Conservation (phyloP, 1,284 basidiomycete species). For the Cerioporus squamosus region DNA sequence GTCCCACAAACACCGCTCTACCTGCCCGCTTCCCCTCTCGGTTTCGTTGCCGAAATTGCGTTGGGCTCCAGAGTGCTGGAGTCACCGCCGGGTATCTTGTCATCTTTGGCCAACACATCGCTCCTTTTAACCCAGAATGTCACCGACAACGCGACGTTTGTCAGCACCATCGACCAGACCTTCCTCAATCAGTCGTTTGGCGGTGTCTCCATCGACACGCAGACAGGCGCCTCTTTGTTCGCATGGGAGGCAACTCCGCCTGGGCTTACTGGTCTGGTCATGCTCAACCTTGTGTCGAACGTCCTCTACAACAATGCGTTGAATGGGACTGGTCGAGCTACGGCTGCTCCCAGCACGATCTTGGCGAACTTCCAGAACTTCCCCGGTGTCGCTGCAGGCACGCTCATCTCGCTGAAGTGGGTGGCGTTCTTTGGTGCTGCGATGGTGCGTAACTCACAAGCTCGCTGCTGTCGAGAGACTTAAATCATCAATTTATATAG, state of each 20-base stretch:
- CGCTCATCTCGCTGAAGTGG: conserved; percentile 69
- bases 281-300: conserved; percentile 74
- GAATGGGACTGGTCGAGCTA: conserved; percentile 46
- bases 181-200: conserved; percentile 58
- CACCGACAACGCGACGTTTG: conserved; percentile 57
- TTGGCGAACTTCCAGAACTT: conserved; percentile 57
- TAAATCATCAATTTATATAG: conserved; percentile 36
- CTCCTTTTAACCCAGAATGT: conserved; percentile 43
- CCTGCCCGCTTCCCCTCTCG: conserved; percentile 48
- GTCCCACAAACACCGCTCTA: conserved; percentile 49
- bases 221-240: conserved; percentile 50
- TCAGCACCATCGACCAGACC: conserved; percentile 49
- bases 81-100: conserved; percentile 51
- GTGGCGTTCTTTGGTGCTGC: conserved; percentile 68
- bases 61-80: conserved; percentile 37
- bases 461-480: neutral
- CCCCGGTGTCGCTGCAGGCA: conserved; percentile 54
- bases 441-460: conserved; percentile 51
- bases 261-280: conserved; percentile 54
- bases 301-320: conserved; percentile 63
- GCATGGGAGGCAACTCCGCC: conserved; percentile 68
- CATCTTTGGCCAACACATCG: conserved; percentile 44
- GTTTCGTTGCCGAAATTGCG: conserved; percentile 23
- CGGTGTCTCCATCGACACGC: conserved; percentile 60
- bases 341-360: conserved; percentile 50